Evolutionary conservation across 768 basidiomycete species (phyloP).

Genomic region (Suillus sp.): DNA sequence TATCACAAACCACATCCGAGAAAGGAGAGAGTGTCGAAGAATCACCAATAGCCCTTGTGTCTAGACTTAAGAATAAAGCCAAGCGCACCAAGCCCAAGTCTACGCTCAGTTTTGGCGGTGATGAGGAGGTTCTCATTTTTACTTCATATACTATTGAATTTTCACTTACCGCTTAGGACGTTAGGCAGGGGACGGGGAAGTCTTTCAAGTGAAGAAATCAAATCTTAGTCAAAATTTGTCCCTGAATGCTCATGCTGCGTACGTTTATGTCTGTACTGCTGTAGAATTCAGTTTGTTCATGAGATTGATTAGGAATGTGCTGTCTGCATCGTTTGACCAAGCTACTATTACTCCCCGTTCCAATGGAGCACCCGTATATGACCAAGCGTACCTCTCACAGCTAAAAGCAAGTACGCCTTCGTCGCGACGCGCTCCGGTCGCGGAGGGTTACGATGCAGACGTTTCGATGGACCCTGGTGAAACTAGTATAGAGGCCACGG

Average conservation of each 20-base stretch:
- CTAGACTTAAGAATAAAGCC: constrained; percentile 71
- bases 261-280: constrained; percentile 15
- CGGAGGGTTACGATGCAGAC: constrained; percentile 51
- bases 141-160: constrained; percentile 11
- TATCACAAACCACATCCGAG: constrained; percentile 23
- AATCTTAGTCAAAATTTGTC: constrained; percentile 68
- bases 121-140: constrained; percentile 55
- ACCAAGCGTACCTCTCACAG: constrained; percentile 71
- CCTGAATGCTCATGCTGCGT: constrained; percentile 59
- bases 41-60: constrained; percentile 60
- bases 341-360: constrained; percentile 49
- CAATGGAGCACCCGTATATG: constrained; percentile 63
- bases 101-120: constrained; percentile 76
- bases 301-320: constrained; percentile 35
- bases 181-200: constrained; percentile 61
- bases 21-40: constrained; percentile 40
- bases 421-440: constrained; percentile 43
- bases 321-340: constrained; percentile 55
- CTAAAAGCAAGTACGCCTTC: constrained; percentile 77
- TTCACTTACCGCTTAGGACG: constrained; percentile 30
- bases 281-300: constrained; percentile 18
- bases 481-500: constrained; percentile 35
- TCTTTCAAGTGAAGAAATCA: constrained; percentile 82
- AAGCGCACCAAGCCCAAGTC: constrained; percentile 69
- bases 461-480: constrained; percentile 48